Conservation (phyloP, 2,329 filamentous ascomycete species). For the Fusarium sp. region DNA sequence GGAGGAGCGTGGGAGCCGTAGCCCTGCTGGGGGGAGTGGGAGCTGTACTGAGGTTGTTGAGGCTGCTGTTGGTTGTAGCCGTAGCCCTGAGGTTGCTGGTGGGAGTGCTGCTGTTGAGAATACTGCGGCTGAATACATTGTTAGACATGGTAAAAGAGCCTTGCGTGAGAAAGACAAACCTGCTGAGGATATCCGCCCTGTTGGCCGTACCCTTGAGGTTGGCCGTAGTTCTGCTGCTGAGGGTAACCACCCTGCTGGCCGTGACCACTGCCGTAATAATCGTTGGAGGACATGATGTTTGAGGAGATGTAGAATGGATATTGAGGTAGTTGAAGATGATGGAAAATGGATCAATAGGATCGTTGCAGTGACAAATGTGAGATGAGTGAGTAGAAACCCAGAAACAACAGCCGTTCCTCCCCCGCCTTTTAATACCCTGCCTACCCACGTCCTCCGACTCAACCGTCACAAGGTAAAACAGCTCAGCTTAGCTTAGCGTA, state of each 20-base stretch:
- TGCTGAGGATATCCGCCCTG: conserved; percentile 45
- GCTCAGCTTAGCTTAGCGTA: conserved; percentile 18
- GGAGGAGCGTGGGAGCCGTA: conserved; percentile 45
- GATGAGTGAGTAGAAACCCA: conserved; percentile 3
- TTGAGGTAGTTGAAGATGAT: background rate
- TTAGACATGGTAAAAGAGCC: conserved; percentile 1
- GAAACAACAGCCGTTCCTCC: conserved; percentile 16
- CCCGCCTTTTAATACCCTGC: conserved; percentile 40
- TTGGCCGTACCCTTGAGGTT: conserved; percentile 39
- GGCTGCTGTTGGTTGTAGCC: conserved; percentile 43
- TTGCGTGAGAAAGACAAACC: conserved; percentile 33
- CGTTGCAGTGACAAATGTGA: background rate
- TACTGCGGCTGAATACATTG: conserved; percentile 41
- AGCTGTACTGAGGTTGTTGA: conserved; percentile 41
- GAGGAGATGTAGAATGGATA: background rate
- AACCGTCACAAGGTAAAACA: conserved; percentile 2
- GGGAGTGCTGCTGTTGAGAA: conserved; percentile 32
- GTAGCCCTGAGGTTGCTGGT: conserved; percentile 37
- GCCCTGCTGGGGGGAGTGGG: conserved; percentile 45
- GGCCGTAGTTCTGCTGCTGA: conserved; percentile 41
- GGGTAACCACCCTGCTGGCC: conserved; percentile 44
- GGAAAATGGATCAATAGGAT: conserved; percentile 5
- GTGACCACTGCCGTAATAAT: conserved; percentile 54
- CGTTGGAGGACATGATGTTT: conserved; percentile 53
- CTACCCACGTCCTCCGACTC: background rate